These are phyloP conservation scores for Saturnispora galanensis DNA, from an alignment of 805 yeast species.

Conservation along the genomic window DNA sequence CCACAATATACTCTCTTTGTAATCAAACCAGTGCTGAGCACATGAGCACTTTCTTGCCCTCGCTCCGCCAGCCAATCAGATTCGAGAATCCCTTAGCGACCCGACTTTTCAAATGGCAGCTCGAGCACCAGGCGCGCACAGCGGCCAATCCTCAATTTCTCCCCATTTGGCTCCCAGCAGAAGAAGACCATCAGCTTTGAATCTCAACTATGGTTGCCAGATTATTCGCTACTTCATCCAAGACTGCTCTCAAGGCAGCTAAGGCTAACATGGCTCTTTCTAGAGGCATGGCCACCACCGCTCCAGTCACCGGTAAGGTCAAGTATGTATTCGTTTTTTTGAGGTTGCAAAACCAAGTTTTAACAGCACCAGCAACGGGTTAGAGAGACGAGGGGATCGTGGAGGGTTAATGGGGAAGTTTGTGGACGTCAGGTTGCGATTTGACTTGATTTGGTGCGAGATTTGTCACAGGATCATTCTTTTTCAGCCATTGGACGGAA, in stretches of 20 bases:
- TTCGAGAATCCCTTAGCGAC: background rate
- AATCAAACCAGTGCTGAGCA: background rate
- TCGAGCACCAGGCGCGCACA: constrained; percentile 7
- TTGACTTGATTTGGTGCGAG: too few relatives aligned
- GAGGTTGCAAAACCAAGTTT: background rate
- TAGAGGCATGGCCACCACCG: constrained; percentile 73
- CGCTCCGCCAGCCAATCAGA: constrained; percentile 1
- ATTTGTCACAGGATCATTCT: background rate
- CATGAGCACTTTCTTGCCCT: background rate
- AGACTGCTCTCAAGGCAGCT: constrained; percentile 83
- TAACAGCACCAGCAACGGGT: background rate
- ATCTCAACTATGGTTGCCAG: constrained; percentile 33
- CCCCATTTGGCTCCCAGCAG: background rate
- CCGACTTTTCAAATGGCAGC: constrained; percentile 7
- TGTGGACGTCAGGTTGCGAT: too few relatives aligned
- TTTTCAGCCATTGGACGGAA: background rate
- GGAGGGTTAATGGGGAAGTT: too few relatives aligned
- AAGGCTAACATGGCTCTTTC: constrained; percentile 68
- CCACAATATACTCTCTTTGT: too few relatives aligned
- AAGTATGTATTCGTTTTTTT: constrained; percentile 46
- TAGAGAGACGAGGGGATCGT: too few relatives aligned
- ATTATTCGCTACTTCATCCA: constrained; percentile 57
- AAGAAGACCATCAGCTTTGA: constrained; percentile 1
- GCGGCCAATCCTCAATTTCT: constrained; percentile 5
- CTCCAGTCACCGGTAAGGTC: constrained; percentile 73